Percentiles rank a stretch among this genome's conserved stretches.
These are phyloP conservation scores for Ramaria sp. DNA, from an alignment of 768 basidiomycete genomes.

Conservation along the genomic window DNA sequence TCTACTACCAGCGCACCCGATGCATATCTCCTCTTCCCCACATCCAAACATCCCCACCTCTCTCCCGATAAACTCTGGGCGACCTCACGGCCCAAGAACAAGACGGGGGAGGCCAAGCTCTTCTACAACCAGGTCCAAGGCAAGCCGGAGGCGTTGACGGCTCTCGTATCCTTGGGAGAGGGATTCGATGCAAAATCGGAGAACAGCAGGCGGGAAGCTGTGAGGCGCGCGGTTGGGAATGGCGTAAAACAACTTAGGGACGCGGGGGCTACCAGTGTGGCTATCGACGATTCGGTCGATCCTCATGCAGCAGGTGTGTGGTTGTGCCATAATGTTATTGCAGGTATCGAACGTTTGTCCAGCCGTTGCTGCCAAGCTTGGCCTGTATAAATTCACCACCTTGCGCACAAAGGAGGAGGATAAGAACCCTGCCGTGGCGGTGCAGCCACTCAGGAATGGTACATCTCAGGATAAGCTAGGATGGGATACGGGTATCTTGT, in stretches of 20 bases:
- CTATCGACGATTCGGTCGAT: conserved; percentile 53
- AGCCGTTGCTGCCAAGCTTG: conserved; percentile 71
- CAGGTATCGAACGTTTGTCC: conserved; percentile 8
- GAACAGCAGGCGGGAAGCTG: conserved; percentile 45
- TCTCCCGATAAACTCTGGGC: conserved; percentile 12
- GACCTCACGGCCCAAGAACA: conserved; percentile 14
- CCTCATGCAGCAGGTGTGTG: conserved; percentile 67
- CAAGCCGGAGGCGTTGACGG: conserved; percentile 23
- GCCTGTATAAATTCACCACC: conserved; percentile 58
- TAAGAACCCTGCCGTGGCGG: conserved; percentile 35
- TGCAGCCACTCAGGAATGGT: conserved; percentile 36
- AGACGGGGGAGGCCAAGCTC: conserved; percentile 16
- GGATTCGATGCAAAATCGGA: conserved; percentile 35
- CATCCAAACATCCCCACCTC: neutral
- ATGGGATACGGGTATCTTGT: conserved; percentile 66
- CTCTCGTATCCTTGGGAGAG: conserved; percentile 49
- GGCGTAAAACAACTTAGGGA: conserved; percentile 47
- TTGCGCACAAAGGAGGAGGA: conserved; percentile 67
- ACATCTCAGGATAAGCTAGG: conserved; percentile 33
- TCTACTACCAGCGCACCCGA: neutral
- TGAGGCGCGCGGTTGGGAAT: conserved; percentile 61
- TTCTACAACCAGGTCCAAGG: conserved; percentile 24
- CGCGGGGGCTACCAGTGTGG: conserved; percentile 41
- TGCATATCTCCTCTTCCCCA: conserved; percentile 6
- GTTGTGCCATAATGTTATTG: neutral